Percentiles rank a stretch among this genome's conserved stretches.
Evolutionary conservation across 75 land plant genomes (phyloP).

Genomic region (Picea glauca): DNA sequence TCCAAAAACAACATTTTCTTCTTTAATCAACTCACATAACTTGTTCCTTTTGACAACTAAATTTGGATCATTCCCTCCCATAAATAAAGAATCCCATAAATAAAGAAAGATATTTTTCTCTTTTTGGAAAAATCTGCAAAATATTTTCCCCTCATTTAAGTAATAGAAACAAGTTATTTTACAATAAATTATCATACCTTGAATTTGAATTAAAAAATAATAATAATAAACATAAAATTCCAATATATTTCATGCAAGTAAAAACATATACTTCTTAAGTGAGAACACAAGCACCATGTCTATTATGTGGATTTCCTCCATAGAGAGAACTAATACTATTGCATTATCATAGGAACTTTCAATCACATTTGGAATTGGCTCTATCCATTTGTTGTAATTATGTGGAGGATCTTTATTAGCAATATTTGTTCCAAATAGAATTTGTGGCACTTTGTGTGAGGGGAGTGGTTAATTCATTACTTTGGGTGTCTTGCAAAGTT

Average conservation of each 20-base stretch:
- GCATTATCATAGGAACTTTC: too few relatives aligned
- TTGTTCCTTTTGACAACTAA: slow-evolving; percentile 56
- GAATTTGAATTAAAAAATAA: background rate
- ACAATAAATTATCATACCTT: background rate
- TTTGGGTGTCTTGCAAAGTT: too few relatives aligned
- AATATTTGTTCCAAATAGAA: too few relatives aligned
- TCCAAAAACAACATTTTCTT: slow-evolving; percentile 76
- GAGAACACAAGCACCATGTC: background rate
- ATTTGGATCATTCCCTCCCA: slow-evolving; percentile 77
- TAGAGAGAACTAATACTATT: too few relatives aligned
- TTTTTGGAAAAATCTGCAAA: slow-evolving; percentile 96
- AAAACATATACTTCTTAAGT: background rate
- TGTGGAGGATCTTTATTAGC: too few relatives aligned
- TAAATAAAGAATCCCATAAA: slow-evolving; percentile 81
- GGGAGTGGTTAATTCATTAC: too few relatives aligned
- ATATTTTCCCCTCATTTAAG: background rate
- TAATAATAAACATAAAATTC: background rate
- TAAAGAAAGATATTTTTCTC: slow-evolving; percentile 89
- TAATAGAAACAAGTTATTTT: background rate
- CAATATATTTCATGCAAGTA: background rate
- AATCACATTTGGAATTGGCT: too few relatives aligned
- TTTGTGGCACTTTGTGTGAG: too few relatives aligned
- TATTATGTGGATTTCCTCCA: background rate
- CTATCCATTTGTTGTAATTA: too few relatives aligned
- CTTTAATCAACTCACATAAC: slow-evolving; percentile 82